Conservation (phyloP, 2,329 filamentous ascomycete species). For the Aspergillus aculeatus region DNA sequence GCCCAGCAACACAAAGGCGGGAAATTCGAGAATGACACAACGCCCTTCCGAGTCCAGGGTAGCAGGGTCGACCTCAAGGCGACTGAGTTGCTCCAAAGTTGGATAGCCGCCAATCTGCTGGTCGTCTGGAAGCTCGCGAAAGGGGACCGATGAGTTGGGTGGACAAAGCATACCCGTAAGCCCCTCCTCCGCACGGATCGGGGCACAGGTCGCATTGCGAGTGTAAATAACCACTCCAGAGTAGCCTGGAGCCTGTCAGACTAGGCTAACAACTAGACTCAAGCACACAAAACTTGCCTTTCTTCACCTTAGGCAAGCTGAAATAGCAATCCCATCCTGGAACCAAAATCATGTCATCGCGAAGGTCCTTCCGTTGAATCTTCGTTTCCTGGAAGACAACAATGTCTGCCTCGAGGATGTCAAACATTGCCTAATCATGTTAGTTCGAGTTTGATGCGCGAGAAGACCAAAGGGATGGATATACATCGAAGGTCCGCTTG, state of each 20-base stretch:
- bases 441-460: background rate
- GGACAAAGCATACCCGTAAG: constrained; percentile 76
- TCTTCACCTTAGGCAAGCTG: constrained; percentile 89
- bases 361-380: constrained; percentile 87
- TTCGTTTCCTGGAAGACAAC: constrained; percentile 95
- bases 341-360: constrained; percentile 93
- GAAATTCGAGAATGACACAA: constrained; percentile 88
- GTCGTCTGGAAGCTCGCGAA: constrained; percentile 69
- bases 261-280: background rate
- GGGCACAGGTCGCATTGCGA: constrained; percentile 77
- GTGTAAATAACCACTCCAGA: constrained; percentile 96
- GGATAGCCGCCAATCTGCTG: constrained; percentile 90
- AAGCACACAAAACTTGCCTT: constrained; percentile 56
- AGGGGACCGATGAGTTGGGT: constrained; percentile 68
- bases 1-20: constrained; percentile 88
- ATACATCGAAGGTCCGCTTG: constrained; percentile 66
- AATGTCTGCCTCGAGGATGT: constrained; percentile 87
- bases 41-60: constrained; percentile 86
- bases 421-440: constrained; percentile 75
- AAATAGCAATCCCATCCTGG: constrained; percentile 96
- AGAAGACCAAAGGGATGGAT: background rate
- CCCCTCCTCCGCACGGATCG: constrained; percentile 91
- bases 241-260: constrained; percentile 63
- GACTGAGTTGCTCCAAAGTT: constrained; percentile 62
- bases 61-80: constrained; percentile 63